These are phyloP conservation scores for Botrytis porri DNA, from an alignment of 2,329 filamentous ascomycete genomes.

Conservation along the genomic window DNA sequence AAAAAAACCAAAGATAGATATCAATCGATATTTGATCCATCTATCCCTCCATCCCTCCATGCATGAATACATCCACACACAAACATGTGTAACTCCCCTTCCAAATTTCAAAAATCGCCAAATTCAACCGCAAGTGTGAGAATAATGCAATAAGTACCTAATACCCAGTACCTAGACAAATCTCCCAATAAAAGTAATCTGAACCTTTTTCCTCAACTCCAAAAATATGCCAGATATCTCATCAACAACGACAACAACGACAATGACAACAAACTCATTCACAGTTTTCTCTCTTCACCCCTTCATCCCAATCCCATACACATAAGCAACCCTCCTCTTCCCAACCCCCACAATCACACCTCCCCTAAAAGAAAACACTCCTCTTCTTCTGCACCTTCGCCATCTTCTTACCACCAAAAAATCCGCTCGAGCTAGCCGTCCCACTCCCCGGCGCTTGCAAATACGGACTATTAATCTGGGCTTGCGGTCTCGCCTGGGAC, in stretches of 20 bases:
- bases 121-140: not conserved
- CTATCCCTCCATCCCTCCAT: not conserved
- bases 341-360: not conserved
- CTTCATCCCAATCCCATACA: not conserved
- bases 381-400: slow-evolving; percentile 38
- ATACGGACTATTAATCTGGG: slow-evolving; percentile 24
- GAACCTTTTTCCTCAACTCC: not conserved
- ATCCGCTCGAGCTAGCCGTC: slow-evolving; percentile 46
- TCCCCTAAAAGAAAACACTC: slow-evolving; percentile 33
- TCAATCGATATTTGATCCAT: too few relatives aligned
- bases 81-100: not conserved
- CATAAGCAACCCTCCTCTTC: not conserved
- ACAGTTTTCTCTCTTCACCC: not conserved
- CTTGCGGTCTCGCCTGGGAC: slow-evolving; percentile 29
- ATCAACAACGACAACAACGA: not conserved
- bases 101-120: not conserved
- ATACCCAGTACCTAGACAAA: not conserved
- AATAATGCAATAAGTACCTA: not conserved
- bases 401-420: slow-evolving; percentile 40
- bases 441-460: slow-evolving; percentile 31
- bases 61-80: not conserved
- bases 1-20: not conserved
- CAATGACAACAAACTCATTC: not conserved
- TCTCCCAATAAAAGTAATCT: not conserved
- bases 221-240: not conserved